Conservation (phyloP, 805 yeast genomes). For the Ogataea dorogensis region DNA sequence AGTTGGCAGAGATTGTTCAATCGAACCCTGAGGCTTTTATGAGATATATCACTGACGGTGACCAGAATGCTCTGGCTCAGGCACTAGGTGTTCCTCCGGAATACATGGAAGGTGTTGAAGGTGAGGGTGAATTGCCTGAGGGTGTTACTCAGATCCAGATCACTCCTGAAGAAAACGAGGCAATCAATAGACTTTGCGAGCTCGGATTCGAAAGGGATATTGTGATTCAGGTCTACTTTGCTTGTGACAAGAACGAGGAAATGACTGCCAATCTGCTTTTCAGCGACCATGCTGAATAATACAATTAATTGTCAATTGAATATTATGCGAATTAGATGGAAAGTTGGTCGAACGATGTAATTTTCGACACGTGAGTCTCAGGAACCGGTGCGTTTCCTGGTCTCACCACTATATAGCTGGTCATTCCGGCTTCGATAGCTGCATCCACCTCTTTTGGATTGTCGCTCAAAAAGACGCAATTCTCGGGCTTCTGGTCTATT, state of each 20-base stretch:
- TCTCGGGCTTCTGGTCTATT: slow-evolving; percentile 19
- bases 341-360: slow-evolving; percentile 9
- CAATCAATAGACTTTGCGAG: slow-evolving; percentile 87
- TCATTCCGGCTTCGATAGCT: slow-evolving; percentile 64
- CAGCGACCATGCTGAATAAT: slow-evolving; percentile 46
- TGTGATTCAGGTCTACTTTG: slow-evolving; percentile 92
- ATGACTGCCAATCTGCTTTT: slow-evolving; percentile 91
- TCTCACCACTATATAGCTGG: slow-evolving; percentile 57
- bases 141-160: slow-evolving; percentile 55
- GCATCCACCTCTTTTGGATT: slow-evolving; percentile 76
- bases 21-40: slow-evolving; percentile 88
- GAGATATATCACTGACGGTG: slow-evolving; percentile 65
- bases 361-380: neutral
- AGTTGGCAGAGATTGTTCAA: slow-evolving; percentile 74
- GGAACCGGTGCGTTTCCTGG: slow-evolving; percentile 67
- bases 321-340: slow-evolving; percentile 5
- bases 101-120: slow-evolving; percentile 35
- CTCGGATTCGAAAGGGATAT: slow-evolving; percentile 87
- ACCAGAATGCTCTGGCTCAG: slow-evolving; percentile 50
- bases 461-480: slow-evolving; percentile 68
- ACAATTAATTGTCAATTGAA: slow-evolving; percentile 4
- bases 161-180: slow-evolving; percentile 81
- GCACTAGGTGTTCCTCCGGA: slow-evolving; percentile 41
- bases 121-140: slow-evolving; percentile 40
- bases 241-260: slow-evolving; percentile 97